Evolutionary conservation across 2,329 filamentous ascomycete genomes (phyloP), one percentile per base, ranked within the genome.

Genomic region (Pleurostoma richardsiae): DNA sequence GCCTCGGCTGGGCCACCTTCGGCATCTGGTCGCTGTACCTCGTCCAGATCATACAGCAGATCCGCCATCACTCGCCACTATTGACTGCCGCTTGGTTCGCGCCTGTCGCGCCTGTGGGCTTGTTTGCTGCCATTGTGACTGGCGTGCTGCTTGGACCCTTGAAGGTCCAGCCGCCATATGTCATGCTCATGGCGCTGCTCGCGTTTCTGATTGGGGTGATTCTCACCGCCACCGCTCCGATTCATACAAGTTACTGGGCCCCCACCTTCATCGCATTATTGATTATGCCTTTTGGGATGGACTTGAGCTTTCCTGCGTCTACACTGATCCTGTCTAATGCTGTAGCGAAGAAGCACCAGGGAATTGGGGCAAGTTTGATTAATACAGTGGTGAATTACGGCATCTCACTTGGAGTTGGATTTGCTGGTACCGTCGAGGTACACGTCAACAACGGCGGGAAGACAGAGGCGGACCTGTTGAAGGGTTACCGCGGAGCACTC

Each of bases 321-420:
- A 78, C 72, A 1, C 53, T 80, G 4, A 68, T 79, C 30, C 59
- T 80, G n/a, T 71, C 65, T n/a, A 70, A 77, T 47, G 61, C 60
- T 5, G 52, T 64, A 7, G 49, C 49, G 28, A 54, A 54, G 39
- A 43, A 55, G 36, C 59, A 63, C 44, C 60, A 63, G 46, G 61
- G 59, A 3, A 57, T 64, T 11, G 61, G 59, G 4, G 59, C 59
- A 3, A 73, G 68, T n/a, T 55, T 82, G 28, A 71, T 82, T 45
- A 76, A 71, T 45, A 81, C 77, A 0, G 62, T 79, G 30, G 72
- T 82, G 42, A 81, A 82, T 56, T 82, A 82, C 53, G 73, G 68
- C 49, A 80, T 82, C 33, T 74, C 72, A 3, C 59, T 80, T n/a
- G 74, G 71, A 1, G 63, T 82, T 4, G 79, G 77, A 0, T 71